Conservation (phyloP, 1,284 basidiomycete genomes). For the Leccinum griseonigrum region DNA sequence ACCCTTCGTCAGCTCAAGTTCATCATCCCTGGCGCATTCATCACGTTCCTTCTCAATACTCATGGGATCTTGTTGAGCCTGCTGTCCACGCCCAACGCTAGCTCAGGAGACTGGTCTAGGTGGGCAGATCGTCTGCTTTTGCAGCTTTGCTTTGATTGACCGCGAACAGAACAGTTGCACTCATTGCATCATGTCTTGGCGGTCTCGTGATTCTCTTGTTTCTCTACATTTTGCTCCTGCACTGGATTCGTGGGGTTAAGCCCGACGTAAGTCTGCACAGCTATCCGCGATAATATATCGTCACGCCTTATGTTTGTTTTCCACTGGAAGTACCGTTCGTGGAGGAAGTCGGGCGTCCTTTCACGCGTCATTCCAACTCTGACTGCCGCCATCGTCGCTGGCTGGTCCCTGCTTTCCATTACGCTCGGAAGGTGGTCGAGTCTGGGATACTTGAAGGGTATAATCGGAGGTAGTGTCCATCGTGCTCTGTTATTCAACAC, state of each 20-base stretch:
- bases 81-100: constrained; percentile 28
- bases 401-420: constrained; percentile 61
- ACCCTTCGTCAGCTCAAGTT: constrained; percentile 68
- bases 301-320: neutral
- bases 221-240: constrained; percentile 64
- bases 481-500: neutral
- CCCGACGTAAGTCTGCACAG: constrained; percentile 56
- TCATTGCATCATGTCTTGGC: constrained; percentile 50
- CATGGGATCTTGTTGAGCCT: constrained; percentile 48
- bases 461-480: constrained; percentile 53
- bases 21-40: constrained; percentile 59
- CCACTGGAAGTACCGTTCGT: constrained; percentile 52
- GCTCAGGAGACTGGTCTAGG: constrained; percentile 48
- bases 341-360: constrained; percentile 59
- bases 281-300: neutral
- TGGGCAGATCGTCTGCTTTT: constrained; percentile 36
- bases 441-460: constrained; percentile 60
- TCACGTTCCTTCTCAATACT: constrained; percentile 62
- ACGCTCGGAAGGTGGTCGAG: constrained; percentile 63
- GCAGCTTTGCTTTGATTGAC: constrained; percentile 4
- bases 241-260: constrained; percentile 59
- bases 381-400: constrained; percentile 64
- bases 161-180: constrained; percentile 45
- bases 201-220: constrained; percentile 63
- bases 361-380: constrained; percentile 61